Evolutionary conservation across 176 grass and related monocot genomes (phyloP).

Genomic region (Eleusine coracana): DNA sequence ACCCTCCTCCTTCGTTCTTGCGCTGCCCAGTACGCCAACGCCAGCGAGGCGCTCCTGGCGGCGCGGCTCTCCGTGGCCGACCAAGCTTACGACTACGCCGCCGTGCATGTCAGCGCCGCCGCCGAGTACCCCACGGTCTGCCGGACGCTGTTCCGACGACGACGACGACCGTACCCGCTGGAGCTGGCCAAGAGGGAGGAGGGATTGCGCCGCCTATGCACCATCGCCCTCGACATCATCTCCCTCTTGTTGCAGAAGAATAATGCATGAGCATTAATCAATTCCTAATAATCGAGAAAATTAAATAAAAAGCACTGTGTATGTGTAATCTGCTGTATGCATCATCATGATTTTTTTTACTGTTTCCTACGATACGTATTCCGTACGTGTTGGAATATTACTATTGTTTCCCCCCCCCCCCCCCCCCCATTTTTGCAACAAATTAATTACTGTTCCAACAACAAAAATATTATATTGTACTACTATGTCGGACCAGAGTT

Average conservation of each 20-base stretch:
- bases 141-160: conserved; percentile 48
- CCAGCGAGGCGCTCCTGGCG: conserved; percentile 54
- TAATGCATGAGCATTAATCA: no score
- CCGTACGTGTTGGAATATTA: no score
- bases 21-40: conserved; percentile 58
- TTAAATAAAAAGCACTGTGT: no score
- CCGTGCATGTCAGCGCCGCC: conserved; percentile 70
- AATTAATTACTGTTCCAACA: no score
- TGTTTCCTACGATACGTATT: no score
- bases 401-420: no score
- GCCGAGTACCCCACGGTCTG: conserved; percentile 83
- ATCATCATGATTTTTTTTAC: no score
- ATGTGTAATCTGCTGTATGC: no score
- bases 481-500: no score
- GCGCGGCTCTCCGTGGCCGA: conserved; percentile 46
- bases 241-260: conserved; percentile 4
- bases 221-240: conserved; percentile 73
- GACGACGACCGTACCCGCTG: conserved; percentile 43
- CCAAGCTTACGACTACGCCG: conserved; percentile 72
- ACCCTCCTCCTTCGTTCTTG: conserved; percentile 43
- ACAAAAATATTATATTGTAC: no score
- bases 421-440: no score
- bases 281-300: no score
- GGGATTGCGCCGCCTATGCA: conserved; percentile 65
- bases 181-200: conserved; percentile 61